Conservation (phyloP, 2,329 filamentous ascomycete species). For the Arthrinium phaeospermum region DNA sequence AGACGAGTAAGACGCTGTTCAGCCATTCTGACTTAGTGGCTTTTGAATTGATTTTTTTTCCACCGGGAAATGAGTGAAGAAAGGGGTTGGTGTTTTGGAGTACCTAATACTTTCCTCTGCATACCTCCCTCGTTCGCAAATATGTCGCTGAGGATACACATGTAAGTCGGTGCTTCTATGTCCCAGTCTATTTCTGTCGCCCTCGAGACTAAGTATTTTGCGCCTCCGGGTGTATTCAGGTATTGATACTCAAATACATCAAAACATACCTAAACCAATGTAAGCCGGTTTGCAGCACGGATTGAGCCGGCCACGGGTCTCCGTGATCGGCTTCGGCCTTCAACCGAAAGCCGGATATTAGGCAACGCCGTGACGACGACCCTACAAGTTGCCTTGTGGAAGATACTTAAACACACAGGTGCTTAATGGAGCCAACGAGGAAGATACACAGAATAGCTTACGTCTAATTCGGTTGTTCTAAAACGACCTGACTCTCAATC, state of each 20-base stretch:
- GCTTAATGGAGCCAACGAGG: background rate
- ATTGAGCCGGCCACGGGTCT: background rate
- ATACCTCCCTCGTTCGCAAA: background rate
- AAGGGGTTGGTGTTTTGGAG: background rate
- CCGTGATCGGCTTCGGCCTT: conserved; percentile 13
- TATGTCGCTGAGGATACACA: no score
- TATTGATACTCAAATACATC: no score
- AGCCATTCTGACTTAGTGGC: background rate
- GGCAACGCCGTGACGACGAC: background rate
- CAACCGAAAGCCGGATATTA: background rate
- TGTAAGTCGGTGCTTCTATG: no score
- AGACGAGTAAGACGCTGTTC: background rate
- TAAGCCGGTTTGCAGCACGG: background rate
- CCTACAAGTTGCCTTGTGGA: background rate
- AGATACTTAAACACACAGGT: background rate
- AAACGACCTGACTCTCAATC: background rate
- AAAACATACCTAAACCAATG: background rate
- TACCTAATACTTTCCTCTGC: background rate
- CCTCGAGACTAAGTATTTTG: no score
- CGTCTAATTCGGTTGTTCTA: background rate
- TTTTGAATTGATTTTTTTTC: background rate
- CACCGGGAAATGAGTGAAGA: background rate
- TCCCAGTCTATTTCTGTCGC: no score
- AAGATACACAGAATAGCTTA: background rate
- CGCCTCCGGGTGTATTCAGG: no score